Conservation (phyloP, 352 stramenopile species). For the Phytophthora sp. region DNA sequence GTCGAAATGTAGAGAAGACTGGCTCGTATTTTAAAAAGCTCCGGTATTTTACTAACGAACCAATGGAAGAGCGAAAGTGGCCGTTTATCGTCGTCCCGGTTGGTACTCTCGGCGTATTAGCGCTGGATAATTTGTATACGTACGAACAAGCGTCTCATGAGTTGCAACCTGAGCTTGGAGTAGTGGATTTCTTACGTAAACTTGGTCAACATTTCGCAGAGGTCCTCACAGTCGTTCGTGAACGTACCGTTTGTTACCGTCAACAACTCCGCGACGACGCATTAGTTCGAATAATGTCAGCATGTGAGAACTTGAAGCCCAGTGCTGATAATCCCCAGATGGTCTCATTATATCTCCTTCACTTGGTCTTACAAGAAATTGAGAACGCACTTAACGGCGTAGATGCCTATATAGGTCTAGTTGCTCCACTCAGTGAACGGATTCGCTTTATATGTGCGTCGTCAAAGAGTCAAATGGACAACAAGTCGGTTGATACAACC, state of each 20-base stretch:
- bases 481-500: conserved; percentile 41
- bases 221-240: conserved; percentile 20
- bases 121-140: conserved; percentile 65
- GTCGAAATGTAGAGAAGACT: conserved; percentile 13
- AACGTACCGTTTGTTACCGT: conserved; percentile 12
- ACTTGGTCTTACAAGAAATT: conserved; percentile 58
- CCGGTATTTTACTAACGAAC: conserved; percentile 47
- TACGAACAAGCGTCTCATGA: conserved; percentile 52
- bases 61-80: conserved; percentile 39
- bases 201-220: conserved; percentile 41
- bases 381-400: conserved; percentile 63
- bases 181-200: conserved; percentile 77
- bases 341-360: conserved; percentile 46
- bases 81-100: conserved; percentile 75
- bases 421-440: conserved; percentile 54
- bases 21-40: conserved; percentile 29
- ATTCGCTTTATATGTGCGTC: conserved; percentile 65
- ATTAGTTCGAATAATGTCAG: conserved; percentile 54
- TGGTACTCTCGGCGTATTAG: conserved; percentile 50
- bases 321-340: background rate
- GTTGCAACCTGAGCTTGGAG: conserved; percentile 65
- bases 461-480: conserved; percentile 55
- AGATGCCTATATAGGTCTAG: conserved; percentile 68
- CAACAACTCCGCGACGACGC: conserved; percentile 39
- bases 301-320: conserved; percentile 56